phyloP scores from a whole-genome alignment of 768 basidiomycete species.

The Russula lepida region DNA sequence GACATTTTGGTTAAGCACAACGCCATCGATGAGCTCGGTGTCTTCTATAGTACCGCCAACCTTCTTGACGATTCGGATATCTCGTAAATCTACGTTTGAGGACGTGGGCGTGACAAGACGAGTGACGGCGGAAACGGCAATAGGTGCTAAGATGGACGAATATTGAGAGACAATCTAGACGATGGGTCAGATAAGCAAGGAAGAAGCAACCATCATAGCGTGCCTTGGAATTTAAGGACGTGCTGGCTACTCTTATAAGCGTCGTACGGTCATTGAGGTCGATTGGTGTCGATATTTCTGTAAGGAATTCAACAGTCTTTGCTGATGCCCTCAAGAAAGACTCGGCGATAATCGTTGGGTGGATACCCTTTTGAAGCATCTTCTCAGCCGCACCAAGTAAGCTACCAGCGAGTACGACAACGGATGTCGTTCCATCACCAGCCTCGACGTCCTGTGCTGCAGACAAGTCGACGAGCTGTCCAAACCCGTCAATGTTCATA shows the following conservation, averaged over 20 bases:
- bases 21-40: constrained; percentile 92
- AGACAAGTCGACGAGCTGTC: constrained; percentile 91
- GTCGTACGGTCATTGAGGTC: constrained; percentile 81
- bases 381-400: constrained; percentile 93
- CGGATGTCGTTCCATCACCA: constrained; percentile 96
- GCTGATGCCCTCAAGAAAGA: constrained; percentile 87
- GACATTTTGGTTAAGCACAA: constrained; percentile 96
- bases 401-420: constrained; percentile 93
- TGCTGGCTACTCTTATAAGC: constrained; percentile 87
- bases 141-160: constrained; percentile 95
- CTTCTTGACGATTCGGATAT: constrained; percentile 95
- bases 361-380: constrained; percentile 93
- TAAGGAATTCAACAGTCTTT: constrained; percentile 90
- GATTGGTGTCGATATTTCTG: constrained; percentile 86
- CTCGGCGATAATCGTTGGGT: constrained; percentile 95
- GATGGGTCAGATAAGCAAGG: not conserved
- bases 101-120: constrained; percentile 83
- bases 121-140: constrained; percentile 93
- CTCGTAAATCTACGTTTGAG: constrained; percentile 91
- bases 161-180: constrained; percentile 96
- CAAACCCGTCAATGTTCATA: not conserved
- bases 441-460: constrained; percentile 98
- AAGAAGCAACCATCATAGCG: constrained; percentile 11
- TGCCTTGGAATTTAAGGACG: constrained; percentile 94
- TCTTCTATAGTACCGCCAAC: constrained; percentile 99